Evolutionary conservation across 768 basidiomycete species (phyloP), one percentile per base, ranked within the genome.

Genomic region (Podaxis sp.): DNA sequence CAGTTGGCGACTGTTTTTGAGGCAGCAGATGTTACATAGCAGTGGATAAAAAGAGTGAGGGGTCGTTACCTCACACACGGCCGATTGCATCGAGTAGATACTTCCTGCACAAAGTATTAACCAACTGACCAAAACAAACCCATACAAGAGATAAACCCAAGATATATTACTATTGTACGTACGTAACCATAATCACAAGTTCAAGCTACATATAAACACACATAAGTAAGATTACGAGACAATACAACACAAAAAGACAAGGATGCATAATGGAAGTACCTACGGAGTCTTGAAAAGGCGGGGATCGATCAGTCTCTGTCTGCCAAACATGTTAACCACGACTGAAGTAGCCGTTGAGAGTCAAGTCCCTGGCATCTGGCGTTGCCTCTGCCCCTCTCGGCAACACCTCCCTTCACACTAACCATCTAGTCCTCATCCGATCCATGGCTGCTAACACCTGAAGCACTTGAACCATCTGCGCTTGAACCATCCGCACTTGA

Each of bases 111-210:
- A 28, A 6, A 28, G 28, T 28, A 6, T 33, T 10, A 33, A 33
- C 10, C 33, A 44, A 44, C 2, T n/a, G 1, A 44, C 41, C 4
- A 44, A 12, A 4, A 13, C 41, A 44, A 44, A 15, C 41, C 41
- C 41, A 0, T 2, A 10, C 33, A 8, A 3, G 61, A 54, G 69
- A 20, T 76, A 74, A 46, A 46, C n/a, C 4, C 81, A 73, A 55
- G 13, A 33, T 17, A 44, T 46, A 28, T 50, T 28, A 13, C 10
- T 24, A 46, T 46, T 46, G 8, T 46, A n/a, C 44, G 15, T 46
- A 24, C 49, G 8, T 24, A 24, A 13, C 8, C 12, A 20, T 50
- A 5, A 13, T 50, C 49, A 28, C 8, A 33, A 33, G 33, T 8
- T 33, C 33, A 33, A 33, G 49, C 26, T 50, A 48, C 20, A 2